These are phyloP conservation scores for Nephelium lappaceum DNA, from an alignment of 345 rosid species.

Conservation along the genomic window DNA sequence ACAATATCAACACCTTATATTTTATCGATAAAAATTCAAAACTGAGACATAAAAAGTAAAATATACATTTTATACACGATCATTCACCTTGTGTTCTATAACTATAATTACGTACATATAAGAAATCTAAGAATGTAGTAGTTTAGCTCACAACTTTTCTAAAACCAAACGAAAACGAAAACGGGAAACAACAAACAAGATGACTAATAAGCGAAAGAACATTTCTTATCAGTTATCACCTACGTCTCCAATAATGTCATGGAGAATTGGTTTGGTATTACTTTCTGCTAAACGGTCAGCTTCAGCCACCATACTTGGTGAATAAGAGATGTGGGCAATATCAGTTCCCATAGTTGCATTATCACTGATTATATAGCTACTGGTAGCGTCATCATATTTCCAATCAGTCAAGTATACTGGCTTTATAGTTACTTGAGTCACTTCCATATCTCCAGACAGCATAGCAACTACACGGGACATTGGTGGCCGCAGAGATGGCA, in stretches of 20 bases:
- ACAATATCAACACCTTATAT: not conserved
- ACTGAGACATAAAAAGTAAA: not conserved
- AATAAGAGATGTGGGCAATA: not conserved
- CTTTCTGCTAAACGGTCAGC: too few relatives aligned
- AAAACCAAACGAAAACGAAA: too few relatives aligned
- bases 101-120: not conserved
- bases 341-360: constrained; percentile 13
- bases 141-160: too few relatives aligned
- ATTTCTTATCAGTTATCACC: too few relatives aligned
- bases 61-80: not conserved
- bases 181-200: too few relatives aligned
- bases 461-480: constrained; percentile 70
- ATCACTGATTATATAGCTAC: constrained; percentile 32
- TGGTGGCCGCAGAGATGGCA: constrained; percentile 52
- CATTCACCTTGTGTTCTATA: not conserved
- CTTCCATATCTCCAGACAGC: constrained; percentile 70
- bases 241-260: too few relatives aligned
- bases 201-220: too few relatives aligned
- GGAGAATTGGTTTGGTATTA: too few relatives aligned
- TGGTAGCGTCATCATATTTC: constrained; percentile 48
- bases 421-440: constrained; percentile 23
- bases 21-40: not conserved
- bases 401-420: constrained; percentile 48
- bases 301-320: too few relatives aligned
- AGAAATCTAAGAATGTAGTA: too few relatives aligned